These are phyloP conservation scores for Diaporthe vaccinii DNA, from an alignment of 2,329 filamentous ascomycete genomes.

Conservation along the genomic window DNA sequence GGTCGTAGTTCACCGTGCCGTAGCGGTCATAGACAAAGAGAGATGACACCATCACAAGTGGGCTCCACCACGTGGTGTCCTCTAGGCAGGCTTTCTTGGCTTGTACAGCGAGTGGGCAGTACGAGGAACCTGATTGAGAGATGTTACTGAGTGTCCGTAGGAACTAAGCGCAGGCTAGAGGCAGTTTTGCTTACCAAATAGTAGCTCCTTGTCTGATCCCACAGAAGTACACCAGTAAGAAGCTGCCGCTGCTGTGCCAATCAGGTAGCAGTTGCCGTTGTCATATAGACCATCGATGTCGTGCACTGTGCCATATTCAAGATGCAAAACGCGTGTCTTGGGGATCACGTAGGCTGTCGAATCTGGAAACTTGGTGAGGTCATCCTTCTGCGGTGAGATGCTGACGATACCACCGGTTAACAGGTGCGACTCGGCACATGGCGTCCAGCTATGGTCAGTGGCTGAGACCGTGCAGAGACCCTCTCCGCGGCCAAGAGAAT, in stretches of 20 bases:
- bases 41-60: constrained; percentile 23
- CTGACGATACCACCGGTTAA: constrained; percentile 27
- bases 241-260: constrained; percentile 25
- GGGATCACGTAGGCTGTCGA: constrained; percentile 35
- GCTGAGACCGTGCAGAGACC: constrained; percentile 29
- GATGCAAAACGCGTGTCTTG: constrained; percentile 25
- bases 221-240: constrained; percentile 27
- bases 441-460: constrained; percentile 17
- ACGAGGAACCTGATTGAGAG: constrained; percentile 18
- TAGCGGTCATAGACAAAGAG: constrained; percentile 34
- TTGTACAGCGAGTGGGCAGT: constrained; percentile 32
- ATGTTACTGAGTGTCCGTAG: background rate
- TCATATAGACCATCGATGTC: constrained; percentile 19
- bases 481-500: constrained; percentile 22
- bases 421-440: constrained; percentile 32
- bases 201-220: constrained; percentile 13
- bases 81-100: constrained; percentile 18
- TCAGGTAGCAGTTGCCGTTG: constrained; percentile 22
- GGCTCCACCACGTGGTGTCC: constrained; percentile 29
- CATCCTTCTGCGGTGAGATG: constrained; percentile 28
- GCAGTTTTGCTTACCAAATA: constrained; percentile 19
- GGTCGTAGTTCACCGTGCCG: constrained; percentile 36
- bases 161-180: too few species aligned
- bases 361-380: constrained; percentile 2
- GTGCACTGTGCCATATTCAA: constrained; percentile 34